Conservation (phyloP, 495 filamentous ascomycete species). For the Aspergillus affinis region DNA sequence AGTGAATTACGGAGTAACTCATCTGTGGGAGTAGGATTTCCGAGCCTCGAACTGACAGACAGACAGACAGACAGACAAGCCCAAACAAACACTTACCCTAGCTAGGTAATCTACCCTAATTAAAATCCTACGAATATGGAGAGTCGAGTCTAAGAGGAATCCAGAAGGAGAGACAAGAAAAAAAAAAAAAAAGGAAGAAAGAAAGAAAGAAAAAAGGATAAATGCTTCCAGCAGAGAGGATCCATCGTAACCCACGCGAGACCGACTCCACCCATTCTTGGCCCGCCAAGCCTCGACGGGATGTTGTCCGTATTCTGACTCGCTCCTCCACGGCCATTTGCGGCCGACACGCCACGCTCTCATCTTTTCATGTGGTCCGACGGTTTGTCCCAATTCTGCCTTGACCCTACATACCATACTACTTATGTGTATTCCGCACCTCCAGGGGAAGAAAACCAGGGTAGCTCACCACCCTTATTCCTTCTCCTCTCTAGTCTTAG, state of each 20-base stretch:
- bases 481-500: too few relatives aligned
- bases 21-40: too few relatives aligned
- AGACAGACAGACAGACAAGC: too few relatives aligned
- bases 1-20: too few relatives aligned
- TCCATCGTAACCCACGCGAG: constrained; percentile 1
- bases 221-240: background rate
- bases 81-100: background rate
- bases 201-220: constrained; percentile 10
- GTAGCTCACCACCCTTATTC: too few relatives aligned
- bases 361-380: background rate
- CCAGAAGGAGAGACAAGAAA: background rate
- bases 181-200: constrained; percentile 3
- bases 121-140: background rate
- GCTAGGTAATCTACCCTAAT: background rate
- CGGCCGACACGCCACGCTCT: background rate
- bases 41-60: too few relatives aligned
- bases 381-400: too few relatives aligned
- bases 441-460: too few relatives aligned
- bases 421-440: too few relatives aligned
- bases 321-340: background rate
- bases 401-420: too few relatives aligned
- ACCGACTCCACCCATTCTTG: constrained; percentile 5
- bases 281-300: background rate
- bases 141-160: background rate
- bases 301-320: background rate